Evolutionary conservation across 139 green algal genomes (phyloP).

Genomic region (Chlorella ohadii): DNA sequence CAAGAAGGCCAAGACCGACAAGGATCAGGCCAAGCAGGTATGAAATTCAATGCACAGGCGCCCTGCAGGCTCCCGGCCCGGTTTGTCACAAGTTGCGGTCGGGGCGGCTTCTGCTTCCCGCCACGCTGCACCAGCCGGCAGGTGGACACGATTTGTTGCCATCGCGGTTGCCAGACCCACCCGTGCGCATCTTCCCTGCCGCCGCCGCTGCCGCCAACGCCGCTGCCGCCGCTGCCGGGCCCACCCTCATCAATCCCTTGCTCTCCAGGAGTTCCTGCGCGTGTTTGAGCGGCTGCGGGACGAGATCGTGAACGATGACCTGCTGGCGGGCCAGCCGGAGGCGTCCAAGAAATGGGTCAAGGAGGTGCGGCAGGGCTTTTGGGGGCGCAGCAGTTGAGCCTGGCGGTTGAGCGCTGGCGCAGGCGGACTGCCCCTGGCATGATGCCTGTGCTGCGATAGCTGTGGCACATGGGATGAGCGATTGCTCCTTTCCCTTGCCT

Average conservation of each 20-base stretch:
- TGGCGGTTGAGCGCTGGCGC: too few species aligned
- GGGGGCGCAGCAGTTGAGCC: too few species aligned
- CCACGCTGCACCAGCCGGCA: too few species aligned
- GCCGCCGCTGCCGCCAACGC: neutral
- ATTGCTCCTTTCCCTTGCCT: too few species aligned
- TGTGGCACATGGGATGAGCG: too few species aligned
- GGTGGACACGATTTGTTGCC: too few species aligned
- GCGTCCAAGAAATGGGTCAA: slow-evolving; percentile 73
- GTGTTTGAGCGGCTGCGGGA: slow-evolving; percentile 77
- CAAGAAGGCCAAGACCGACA: slow-evolving; percentile 46
- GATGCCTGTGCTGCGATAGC: too few species aligned
- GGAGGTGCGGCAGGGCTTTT: slow-evolving; percentile 67
- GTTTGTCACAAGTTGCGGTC: too few species aligned
- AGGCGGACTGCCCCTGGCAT: too few species aligned
- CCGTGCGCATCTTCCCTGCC: neutral
- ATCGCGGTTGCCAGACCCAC: too few species aligned
- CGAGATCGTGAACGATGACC: slow-evolving; percentile 74
- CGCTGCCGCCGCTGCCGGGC: neutral
- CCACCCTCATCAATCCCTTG: neutral
- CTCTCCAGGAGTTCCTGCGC: slow-evolving; percentile 70
- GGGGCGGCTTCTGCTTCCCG: too few species aligned
- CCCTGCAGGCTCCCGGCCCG: too few species aligned
- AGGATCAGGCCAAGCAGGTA: slow-evolving; percentile 48
- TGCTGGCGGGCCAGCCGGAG: slow-evolving; percentile 64
- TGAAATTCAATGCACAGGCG: neutral